Percentiles rank a stretch among this genome's conserved stretches.
These are phyloP conservation scores for Polyporus tsugae DNA, from an alignment of 1,284 basidiomycete genomes.

Conservation along the genomic window DNA sequence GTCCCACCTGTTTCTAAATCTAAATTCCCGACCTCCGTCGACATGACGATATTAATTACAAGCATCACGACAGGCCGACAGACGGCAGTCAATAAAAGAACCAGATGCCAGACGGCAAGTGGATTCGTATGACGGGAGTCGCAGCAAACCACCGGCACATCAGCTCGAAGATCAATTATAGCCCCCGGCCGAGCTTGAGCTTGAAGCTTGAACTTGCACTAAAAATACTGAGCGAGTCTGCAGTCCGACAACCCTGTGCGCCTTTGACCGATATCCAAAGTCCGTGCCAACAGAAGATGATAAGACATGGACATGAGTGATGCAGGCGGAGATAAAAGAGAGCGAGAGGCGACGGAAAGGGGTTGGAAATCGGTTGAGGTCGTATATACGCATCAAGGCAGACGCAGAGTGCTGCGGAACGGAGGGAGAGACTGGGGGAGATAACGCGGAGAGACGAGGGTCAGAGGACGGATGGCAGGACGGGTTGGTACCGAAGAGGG, in stretches of 20 bases:
- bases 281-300: slow-evolving; percentile 4
- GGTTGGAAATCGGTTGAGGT: neutral
- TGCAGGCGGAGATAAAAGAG: neutral
- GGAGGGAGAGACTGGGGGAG: neutral
- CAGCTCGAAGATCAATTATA: slow-evolving; percentile 1
- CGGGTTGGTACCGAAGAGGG: neutral
- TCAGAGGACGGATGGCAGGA: neutral
- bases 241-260: neutral
- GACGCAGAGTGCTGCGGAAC: neutral
- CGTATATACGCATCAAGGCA: slow-evolving; percentile 1
- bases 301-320: neutral
- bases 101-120: slow-evolving; percentile 6
- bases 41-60: slow-evolving; percentile 16
- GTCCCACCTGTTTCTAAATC: neutral
- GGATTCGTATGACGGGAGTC: neutral
- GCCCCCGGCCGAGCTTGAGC: neutral
- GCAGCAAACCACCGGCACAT: neutral
- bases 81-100: neutral
- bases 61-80: neutral
- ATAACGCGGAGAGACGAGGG: neutral
- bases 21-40: slow-evolving; percentile 10
- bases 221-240: slow-evolving; percentile 8
- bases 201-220: slow-evolving; percentile 4
- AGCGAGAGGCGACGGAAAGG: neutral
- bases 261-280: neutral